Conservation (phyloP, 2,329 filamentous ascomycete species). For the Colletotrichum cordylinicola region DNA sequence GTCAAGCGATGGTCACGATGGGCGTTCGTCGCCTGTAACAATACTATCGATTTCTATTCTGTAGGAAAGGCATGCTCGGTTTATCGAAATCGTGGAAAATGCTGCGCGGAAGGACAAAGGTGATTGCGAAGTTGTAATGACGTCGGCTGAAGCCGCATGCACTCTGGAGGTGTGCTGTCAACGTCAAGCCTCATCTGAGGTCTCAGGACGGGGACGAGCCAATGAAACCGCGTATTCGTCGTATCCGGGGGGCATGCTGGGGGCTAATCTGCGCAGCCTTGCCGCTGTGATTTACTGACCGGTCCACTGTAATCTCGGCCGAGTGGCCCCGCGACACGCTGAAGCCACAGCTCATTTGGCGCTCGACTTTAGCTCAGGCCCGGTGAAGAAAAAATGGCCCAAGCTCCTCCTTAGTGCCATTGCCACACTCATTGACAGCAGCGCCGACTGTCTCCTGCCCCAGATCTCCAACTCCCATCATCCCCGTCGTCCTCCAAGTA, state of each 20-base stretch:
- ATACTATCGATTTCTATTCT: background rate
- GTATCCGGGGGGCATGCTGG: background rate
- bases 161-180: slow-evolving; percentile 17
- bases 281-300: background rate
- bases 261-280: background rate
- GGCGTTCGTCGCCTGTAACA: background rate
- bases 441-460: background rate
- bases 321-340: slow-evolving; percentile 2
- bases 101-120: background rate
- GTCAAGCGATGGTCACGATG: background rate
- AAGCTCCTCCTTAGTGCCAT: background rate
- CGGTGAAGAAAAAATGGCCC: background rate
- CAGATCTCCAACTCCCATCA: background rate
- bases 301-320: slow-evolving; percentile 17
- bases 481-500: background rate
- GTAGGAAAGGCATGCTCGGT: slow-evolving; percentile 10
- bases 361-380: background rate
- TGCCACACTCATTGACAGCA: background rate
- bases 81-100: background rate
- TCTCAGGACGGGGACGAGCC: background rate
- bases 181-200: slow-evolving; percentile 13
- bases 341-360: background rate
- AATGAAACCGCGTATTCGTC: background rate
- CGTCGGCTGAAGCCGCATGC: slow-evolving; percentile 14
- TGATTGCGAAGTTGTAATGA: slow-evolving; percentile 13